These are phyloP conservation scores for Penicillium olsonii DNA, from an alignment of 2,329 filamentous ascomycete species.

Conservation along the genomic window DNA sequence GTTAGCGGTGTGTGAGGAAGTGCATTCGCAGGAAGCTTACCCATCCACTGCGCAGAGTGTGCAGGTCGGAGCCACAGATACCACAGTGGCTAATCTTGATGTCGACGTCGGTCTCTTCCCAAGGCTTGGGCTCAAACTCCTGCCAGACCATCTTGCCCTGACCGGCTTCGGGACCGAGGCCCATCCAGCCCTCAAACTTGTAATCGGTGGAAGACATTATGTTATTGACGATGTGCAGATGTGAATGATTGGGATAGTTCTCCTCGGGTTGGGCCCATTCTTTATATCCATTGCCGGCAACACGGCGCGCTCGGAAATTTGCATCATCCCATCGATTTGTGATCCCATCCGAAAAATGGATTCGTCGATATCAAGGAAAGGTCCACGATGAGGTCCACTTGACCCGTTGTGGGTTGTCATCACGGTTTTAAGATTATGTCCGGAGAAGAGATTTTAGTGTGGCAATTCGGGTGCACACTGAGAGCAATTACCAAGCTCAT, in stretches of 20 bases:
- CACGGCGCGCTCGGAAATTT: slow-evolving; percentile 1
- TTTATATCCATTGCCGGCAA: slow-evolving; percentile 8
- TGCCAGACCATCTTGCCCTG: slow-evolving; percentile 58
- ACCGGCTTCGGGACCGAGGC: slow-evolving; percentile 49
- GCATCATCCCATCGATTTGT: not conserved
- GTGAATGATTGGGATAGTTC: not conserved
- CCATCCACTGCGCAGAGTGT: slow-evolving; percentile 56
- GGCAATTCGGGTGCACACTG: too few species aligned
- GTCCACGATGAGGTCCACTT: slow-evolving; percentile 4
- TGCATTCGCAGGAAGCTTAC: slow-evolving; percentile 19
- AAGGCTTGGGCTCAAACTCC: slow-evolving; percentile 62
- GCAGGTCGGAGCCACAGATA: slow-evolving; percentile 64
- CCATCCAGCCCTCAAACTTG: slow-evolving; percentile 60
- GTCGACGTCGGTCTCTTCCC: slow-evolving; percentile 65
- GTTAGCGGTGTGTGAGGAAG: not conserved
- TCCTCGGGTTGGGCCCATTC: not conserved
- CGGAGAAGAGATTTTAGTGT: not conserved
- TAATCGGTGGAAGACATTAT: slow-evolving; percentile 41
- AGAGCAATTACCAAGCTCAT: too few species aligned
- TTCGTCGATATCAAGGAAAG: not conserved
- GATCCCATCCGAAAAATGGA: not conserved
- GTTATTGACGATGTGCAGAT: not conserved
- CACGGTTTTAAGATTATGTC: slow-evolving; percentile 4
- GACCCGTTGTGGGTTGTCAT: slow-evolving; percentile 2
- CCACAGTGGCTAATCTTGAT: slow-evolving; percentile 66